These are phyloP conservation scores for Hanseniaspora mollemarum DNA, from an alignment of 805 yeast genomes.

Conservation along the genomic window DNA sequence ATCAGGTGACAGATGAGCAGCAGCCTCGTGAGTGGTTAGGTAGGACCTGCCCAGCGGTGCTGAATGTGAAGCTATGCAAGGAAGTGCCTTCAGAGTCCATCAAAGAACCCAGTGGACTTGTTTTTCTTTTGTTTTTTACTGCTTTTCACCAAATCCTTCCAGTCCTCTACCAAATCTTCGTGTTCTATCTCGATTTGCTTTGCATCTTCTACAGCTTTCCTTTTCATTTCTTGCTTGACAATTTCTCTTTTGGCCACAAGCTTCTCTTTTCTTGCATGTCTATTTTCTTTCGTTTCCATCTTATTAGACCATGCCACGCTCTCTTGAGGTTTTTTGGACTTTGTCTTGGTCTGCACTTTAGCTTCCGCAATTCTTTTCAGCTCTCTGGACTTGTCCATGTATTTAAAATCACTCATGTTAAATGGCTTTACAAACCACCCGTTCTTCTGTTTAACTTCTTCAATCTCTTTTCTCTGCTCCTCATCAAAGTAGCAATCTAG, in stretches of 20 bases:
- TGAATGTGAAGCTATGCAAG: too few relatives aligned
- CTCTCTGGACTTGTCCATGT: conserved; percentile 56
- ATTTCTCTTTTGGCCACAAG: conserved; percentile 46
- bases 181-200: conserved; percentile 32
- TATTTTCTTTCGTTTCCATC: conserved; percentile 48
- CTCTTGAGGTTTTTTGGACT: conserved; percentile 37
- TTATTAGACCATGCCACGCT: conserved; percentile 77
- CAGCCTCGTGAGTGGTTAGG: too few relatives aligned
- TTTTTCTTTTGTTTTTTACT: conserved; percentile 47
- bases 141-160: conserved; percentile 71
- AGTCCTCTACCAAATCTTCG: conserved; percentile 52
- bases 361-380: conserved; percentile 46
- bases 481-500: conserved; percentile 41
- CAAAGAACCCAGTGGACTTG: conserved; percentile 46
- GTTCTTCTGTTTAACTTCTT: conserved; percentile 20
- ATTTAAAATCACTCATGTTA: conserved; percentile 57
- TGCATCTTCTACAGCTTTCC: conserved; percentile 30
- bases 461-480: conserved; percentile 27
- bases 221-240: conserved; percentile 34
- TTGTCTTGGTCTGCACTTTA: conserved; percentile 34
- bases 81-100: conserved; percentile 41
- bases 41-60: too few relatives aligned
- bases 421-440: conserved; percentile 60
- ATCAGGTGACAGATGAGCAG: too few relatives aligned
- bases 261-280: conserved; percentile 54